Base-by-base conservation (phyloP, 2,329 filamentous ascomycete genomes). In the Trichoderma oligosporum region DNA sequence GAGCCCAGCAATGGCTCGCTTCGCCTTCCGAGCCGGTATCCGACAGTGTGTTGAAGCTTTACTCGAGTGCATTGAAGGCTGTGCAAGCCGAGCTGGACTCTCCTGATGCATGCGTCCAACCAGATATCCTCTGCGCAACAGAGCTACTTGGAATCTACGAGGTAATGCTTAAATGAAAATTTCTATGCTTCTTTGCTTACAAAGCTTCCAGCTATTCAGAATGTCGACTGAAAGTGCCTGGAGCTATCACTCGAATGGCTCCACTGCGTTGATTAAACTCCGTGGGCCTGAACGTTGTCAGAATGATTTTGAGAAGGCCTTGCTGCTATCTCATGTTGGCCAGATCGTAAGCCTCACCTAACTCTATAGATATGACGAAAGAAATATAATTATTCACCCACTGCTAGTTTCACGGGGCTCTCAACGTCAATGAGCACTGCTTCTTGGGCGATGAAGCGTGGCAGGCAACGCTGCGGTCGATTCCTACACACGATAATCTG, bases 81-180 rank as follows among this genome's bases (percentile, higher is more conserved):
- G 25, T 56, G 3, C 54, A 56, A 22, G 44, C 54, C 22, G 54
- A 47, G 35, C 18, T 56, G 14, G 42, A 56, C 14, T 20, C 9
- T 20, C 27, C 54, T 2, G 12, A 49, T 14, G 38, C 54, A 4
- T 41, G 45, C 20, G 25, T 56, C n/a, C 35, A 16, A 3, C 44
- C 54, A 4, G 54, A 56, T 14, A 45, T 56, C 36, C 38, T 56
- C 18, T 56, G 54, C 35, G 54, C 54, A 4, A 56, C 54, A 14
- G 44, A 48, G 9, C 16, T 56, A 12, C 41, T 56, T 33, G 54
- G 54, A 18, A 42, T 56, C 35, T 56, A 56, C 11, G 54, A 56
- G 16, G 54, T 49, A 11, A 18, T 24, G 16, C 11, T 2, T n/a
- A 2, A 27, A 35, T 6, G 4, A 8, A 33, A 20, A 20, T 2